Conservation (phyloP, 345 rosid genomes). For the Brassica incana region DNA sequence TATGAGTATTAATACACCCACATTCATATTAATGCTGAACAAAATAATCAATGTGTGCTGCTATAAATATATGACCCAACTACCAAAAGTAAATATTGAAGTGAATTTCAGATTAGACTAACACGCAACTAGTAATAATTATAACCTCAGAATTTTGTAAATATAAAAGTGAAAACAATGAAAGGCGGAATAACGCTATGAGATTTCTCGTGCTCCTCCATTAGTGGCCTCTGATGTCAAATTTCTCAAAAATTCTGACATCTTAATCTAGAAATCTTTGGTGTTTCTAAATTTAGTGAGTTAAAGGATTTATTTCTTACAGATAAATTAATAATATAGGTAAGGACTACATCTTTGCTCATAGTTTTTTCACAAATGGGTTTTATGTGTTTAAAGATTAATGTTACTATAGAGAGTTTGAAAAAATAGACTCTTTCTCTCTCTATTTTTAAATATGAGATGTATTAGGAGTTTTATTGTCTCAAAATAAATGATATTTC, state of each 20-base stretch:
- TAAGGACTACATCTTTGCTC: neutral
- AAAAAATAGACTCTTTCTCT: neutral
- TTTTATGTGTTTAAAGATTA: neutral
- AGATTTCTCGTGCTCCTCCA: conserved; percentile 30
- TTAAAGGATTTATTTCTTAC: neutral
- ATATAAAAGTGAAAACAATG: neutral
- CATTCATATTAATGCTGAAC: conserved; percentile 26
- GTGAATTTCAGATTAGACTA: conserved; percentile 31
- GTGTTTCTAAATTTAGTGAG: neutral
- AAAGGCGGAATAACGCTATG: conserved; percentile 2
- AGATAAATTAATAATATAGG: neutral
- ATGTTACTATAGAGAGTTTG: neutral
- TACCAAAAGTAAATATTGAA: conserved; percentile 36
- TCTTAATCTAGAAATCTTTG: neutral
- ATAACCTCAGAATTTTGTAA: conserved; percentile 14
- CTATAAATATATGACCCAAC: conserved; percentile 40
- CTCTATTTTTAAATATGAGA: neutral
- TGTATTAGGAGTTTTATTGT: neutral
- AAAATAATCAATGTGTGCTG: conserved; percentile 27
- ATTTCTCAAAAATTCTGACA: neutral
- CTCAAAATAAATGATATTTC: neutral
- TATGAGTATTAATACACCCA: conserved; percentile 19
- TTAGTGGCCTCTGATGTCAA: conserved; percentile 8
- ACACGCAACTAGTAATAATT: conserved; percentile 31
- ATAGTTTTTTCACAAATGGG: neutral